These are phyloP conservation scores for Cladosporium sp. DNA, from an alignment of 2,329 filamentous ascomycete species.

Conservation along the genomic window DNA sequence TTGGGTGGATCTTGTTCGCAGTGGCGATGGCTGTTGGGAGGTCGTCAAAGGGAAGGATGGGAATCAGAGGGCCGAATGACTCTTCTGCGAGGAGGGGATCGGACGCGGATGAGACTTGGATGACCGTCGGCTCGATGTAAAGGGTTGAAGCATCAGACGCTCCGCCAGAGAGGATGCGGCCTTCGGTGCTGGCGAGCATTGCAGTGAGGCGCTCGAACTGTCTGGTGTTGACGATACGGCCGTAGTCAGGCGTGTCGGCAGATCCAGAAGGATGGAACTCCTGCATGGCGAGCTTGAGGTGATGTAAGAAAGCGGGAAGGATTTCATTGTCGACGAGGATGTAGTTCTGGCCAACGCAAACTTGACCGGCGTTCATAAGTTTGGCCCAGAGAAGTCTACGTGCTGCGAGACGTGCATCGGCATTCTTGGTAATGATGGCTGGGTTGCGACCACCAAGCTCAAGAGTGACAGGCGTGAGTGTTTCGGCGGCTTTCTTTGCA, in stretches of 20 bases:
- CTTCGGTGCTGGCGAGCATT: conserved; percentile 82
- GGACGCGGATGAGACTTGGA: conserved; percentile 73
- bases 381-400: conserved; percentile 88
- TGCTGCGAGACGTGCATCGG: conserved; percentile 78
- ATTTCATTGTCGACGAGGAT: conserved; percentile 77
- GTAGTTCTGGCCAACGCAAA: conserved; percentile 94
- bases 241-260: conserved; percentile 74
- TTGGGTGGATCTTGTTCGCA: conserved; percentile 78
- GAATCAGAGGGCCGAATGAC: conserved; percentile 90
- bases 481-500: conserved; percentile 56
- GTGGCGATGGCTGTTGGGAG: conserved; percentile 84
- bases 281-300: conserved; percentile 69
- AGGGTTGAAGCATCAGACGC: conserved; percentile 75
- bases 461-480: conserved; percentile 76
- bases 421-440: conserved; percentile 83
- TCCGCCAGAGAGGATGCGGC: conserved; percentile 85
- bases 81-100: conserved; percentile 82
- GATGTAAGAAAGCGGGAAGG: conserved; percentile 69
- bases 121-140: conserved; percentile 90
- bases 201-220: conserved; percentile 83
- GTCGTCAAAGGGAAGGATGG: conserved; percentile 73
- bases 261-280: conserved; percentile 84
- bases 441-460: conserved; percentile 93
- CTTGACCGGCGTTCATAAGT: conserved; percentile 80
- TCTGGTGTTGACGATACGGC: conserved; percentile 75